Evolutionary conservation across 2,329 filamentous ascomycete genomes (phyloP).

Genomic region (Mycosphaerella arachidis): DNA sequence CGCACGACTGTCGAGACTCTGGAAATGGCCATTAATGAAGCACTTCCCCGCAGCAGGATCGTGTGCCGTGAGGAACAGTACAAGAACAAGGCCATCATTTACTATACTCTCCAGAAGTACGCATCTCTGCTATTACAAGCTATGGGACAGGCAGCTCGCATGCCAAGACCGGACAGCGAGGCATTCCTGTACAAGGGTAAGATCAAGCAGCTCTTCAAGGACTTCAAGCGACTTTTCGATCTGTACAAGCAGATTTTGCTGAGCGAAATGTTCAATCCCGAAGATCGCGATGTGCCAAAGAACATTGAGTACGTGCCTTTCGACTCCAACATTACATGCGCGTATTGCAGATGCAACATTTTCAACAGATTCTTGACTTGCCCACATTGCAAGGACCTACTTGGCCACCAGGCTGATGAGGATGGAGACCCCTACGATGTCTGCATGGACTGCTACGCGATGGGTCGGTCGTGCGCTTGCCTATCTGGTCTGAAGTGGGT

Average conservation of each 20-base stretch:
- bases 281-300: conserved; percentile 52
- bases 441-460: conserved; percentile 97
- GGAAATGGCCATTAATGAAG: conserved; percentile 78
- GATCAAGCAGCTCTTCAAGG: conserved; percentile 67
- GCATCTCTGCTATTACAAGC: conserved; percentile 56
- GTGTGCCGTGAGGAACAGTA: conserved; percentile 98
- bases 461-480: conserved; percentile 89
- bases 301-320: conserved; percentile 76
- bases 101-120: conserved; percentile 81
- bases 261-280: conserved; percentile 75
- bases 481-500: conserved; percentile 83
- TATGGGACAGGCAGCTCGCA: conserved; percentile 43
- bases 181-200: conserved; percentile 42
- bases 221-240: conserved; percentile 75
- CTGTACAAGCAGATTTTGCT: conserved; percentile 76
- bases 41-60: conserved; percentile 79
- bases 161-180: conserved; percentile 30
- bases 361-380: conserved; percentile 97
- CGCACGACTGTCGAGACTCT: conserved; percentile 88
- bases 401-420: conserved; percentile 51
- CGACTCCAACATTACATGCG: conserved; percentile 89
- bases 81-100: conserved; percentile 95
- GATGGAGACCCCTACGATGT: conserved; percentile 88
- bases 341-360: conserved; percentile 92
- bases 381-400: conserved; percentile 68